Evolutionary conservation across 192 early-diverging fungal genomes (phyloP), one percentile per base, ranked within the genome.

Genomic region (Coemansia sp.): DNA sequence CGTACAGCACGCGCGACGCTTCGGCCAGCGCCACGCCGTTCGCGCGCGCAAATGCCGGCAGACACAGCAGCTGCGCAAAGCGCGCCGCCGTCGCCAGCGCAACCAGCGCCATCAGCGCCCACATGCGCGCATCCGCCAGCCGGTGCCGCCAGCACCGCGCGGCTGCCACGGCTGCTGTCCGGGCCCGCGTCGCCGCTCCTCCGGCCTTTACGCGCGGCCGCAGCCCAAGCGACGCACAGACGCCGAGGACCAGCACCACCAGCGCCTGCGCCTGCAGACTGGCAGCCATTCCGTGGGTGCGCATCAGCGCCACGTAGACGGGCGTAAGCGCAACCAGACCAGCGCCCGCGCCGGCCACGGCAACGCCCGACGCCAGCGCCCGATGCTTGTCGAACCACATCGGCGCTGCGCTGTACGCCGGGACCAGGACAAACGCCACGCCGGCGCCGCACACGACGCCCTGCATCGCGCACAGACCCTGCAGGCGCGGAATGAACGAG

Each of bases 401-500:
- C 13, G 80, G 71, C 2, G 86, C 85, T 10, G 79, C 71, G 12
- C 71, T 72, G 9, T 85, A 69, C 5, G 83, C 82, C 0, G 86
- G 86, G 39, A 83, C 67, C 19, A 80, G 79, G 9, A 85, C 59
- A 19, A 87, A 53, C 48, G 76, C 74, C 16, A 73, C 64, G 4
- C 86, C 86, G 0, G 83, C 19, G 21, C 87, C 87, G 58, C 32
- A 77, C 44, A 91, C 41, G 2, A 86, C 54, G 52, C 90, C 90
- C 49, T 91, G 90, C 0, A 85, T 62, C 9, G 89, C 61, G 54
- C 86, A 86, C 26, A 89, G 71, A 11, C 85, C 79, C 87, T 86
- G 87, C 1, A 89, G 66, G 13, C 32, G 50, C 13, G 69, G 39
- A n/a, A 80, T 72, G 65, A 86, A 88, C 49, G 87, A 85, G 1